Percentiles rank a stretch among this genome's conserved stretches.
phyloP scores from a whole-genome alignment of 805 yeast genomes.

The Myxozyma monticola region DNA sequence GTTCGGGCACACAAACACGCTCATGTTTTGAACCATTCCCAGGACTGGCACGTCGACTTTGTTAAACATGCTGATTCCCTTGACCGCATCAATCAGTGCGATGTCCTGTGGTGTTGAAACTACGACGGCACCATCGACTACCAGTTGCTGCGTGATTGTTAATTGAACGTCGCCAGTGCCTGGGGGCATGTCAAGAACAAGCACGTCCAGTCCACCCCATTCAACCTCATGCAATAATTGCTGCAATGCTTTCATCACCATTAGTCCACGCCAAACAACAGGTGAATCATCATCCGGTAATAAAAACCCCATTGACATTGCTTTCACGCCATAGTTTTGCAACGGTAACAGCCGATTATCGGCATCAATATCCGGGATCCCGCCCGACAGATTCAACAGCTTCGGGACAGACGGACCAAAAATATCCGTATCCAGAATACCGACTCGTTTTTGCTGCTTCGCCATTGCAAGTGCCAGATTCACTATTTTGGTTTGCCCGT shows the following conservation, averaged over 20 bases:
- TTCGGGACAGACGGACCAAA: slow-evolving; percentile 85
- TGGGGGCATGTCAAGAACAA: slow-evolving; percentile 85
- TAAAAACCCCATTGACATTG: slow-evolving; percentile 89
- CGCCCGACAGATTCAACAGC: slow-evolving; percentile 65
- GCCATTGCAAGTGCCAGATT: slow-evolving; percentile 67
- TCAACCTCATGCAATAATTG: slow-evolving; percentile 80
- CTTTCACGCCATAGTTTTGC: slow-evolving; percentile 69
- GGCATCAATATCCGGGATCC: slow-evolving; percentile 47
- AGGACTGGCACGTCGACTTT: slow-evolving; percentile 69
- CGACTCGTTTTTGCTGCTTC: slow-evolving; percentile 55
- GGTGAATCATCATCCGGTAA: slow-evolving; percentile 65
- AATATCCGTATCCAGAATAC: slow-evolving; percentile 75
- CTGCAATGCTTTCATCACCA: slow-evolving; percentile 84
- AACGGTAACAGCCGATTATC: slow-evolving; percentile 55
- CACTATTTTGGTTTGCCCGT: slow-evolving; percentile 37
- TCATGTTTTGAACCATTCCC: slow-evolving; percentile 84
- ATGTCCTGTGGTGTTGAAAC: slow-evolving; percentile 87
- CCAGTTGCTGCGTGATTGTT: slow-evolving; percentile 75
- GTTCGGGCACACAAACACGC: slow-evolving; percentile 70
- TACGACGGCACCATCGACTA: slow-evolving; percentile 74
- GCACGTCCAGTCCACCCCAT: slow-evolving; percentile 66
- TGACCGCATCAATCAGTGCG: slow-evolving; percentile 74
- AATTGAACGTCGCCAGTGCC: slow-evolving; percentile 89
- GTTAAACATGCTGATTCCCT: slow-evolving; percentile 76
- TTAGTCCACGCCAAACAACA: slow-evolving; percentile 81